Conservation (phyloP, 2,329 filamentous ascomycete species). For the Pestalotiopsis sp. region DNA sequence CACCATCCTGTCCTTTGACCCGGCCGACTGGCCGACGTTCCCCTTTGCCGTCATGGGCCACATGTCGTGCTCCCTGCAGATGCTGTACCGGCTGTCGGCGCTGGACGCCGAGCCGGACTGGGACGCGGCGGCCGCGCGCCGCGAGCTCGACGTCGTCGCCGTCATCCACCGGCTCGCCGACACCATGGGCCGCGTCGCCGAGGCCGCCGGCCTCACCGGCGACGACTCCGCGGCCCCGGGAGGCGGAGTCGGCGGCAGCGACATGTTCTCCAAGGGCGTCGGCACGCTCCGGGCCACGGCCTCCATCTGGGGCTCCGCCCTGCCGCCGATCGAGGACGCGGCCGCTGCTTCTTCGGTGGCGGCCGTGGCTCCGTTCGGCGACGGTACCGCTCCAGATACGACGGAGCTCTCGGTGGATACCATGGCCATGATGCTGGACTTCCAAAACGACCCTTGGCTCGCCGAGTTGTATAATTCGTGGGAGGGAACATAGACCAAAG, state of each 20-base stretch:
- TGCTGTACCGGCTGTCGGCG: constrained; percentile 30
- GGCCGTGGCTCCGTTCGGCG: neutral
- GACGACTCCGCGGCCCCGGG: constrained; percentile 14
- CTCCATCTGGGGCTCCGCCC: constrained; percentile 1
- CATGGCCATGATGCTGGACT: constrained; percentile 11
- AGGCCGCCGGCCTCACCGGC: constrained; percentile 21
- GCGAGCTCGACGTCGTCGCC: constrained; percentile 24
- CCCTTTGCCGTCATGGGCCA: constrained; percentile 28
- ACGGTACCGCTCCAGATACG: neutral
- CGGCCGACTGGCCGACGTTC: constrained; percentile 22
- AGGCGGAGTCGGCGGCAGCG: neutral
- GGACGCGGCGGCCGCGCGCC: constrained; percentile 25
- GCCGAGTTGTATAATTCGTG: constrained; percentile 13
- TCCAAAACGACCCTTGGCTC: constrained; percentile 14
- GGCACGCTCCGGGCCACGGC: constrained; percentile 3
- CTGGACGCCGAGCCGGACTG: constrained; percentile 28
- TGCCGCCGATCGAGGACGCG: neutral
- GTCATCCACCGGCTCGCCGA: constrained; percentile 20
- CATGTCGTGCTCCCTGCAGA: constrained; percentile 28
- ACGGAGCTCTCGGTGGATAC: neutral
- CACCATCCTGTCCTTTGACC: constrained; percentile 25
- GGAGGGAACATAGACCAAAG: neutral
- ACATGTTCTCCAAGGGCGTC: constrained; percentile 6
- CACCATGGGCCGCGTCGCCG: constrained; percentile 23
- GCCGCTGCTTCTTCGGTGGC: neutral